Base-by-base conservation (phyloP, 805 yeast species). In the Ogataea haglerorum region DNA sequence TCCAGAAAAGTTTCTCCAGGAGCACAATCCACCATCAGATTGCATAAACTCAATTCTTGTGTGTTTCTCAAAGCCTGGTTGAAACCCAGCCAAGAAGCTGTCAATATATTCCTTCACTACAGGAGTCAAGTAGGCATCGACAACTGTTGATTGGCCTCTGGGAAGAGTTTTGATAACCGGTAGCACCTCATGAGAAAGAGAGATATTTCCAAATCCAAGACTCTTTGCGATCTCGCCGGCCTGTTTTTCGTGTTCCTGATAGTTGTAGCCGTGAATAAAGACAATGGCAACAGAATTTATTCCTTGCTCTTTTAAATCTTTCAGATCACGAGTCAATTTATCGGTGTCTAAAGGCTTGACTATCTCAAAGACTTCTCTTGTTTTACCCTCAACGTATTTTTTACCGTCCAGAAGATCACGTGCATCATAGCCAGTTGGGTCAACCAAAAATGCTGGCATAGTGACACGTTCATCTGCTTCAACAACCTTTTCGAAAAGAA, bases 1-100 rank as follows among this genome's bases (percentile, higher is more conserved):
- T 3, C 81, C 82, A 4, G 77, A 67, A 51, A 76, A 76, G 39
- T 71, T 68, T 41, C 69, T 66, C 64, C 74, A 72, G 5, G 74
- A 73, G 43, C 74, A 71, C 35, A 76, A 61, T 9, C 82, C 82
- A 33, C 82, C 82, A 57, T 76, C 77, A 10, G 76, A 69, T 54
- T 75, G 80, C 82, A 76, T 76, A 57, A 76, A 76, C 47, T 73
- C 69, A 40, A 75, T 68, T 42, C 65, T 56, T 4, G 67, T 63
- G 27, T 47, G 40, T 17, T 42, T 36, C 30, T 47, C 52, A 14
- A 70, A 61, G 17, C 65, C 72, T 2, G 51, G 45, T 25, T 52
- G 43, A 37, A 66, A 61, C 14, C 64, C 64, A 15, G 48, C 43
- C 24, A 73, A 49, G 30, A 67, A 58, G 13, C 65, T 68, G 5